Conservation (phyloP, 1,139 yeast species). For the Suhomyces yuchorum region DNA sequence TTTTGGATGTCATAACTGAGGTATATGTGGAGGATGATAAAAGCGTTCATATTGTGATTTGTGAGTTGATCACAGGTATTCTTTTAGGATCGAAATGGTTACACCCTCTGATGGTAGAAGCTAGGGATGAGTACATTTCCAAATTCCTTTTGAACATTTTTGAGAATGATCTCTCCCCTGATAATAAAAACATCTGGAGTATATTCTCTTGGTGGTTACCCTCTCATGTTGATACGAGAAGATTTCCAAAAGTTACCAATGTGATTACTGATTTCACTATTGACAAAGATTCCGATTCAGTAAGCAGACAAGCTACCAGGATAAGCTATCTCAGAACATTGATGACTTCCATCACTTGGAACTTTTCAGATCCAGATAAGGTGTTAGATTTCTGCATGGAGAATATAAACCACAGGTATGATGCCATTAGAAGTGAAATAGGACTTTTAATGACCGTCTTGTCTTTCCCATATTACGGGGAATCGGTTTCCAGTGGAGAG, state of each 20-base stretch:
- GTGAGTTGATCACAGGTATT: constrained; percentile 64
- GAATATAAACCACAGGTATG: constrained; percentile 63
- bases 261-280: constrained; percentile 52
- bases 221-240: constrained; percentile 62
- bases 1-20: constrained; percentile 52
- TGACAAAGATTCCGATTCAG: constrained; percentile 58
- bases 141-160: constrained; percentile 51
- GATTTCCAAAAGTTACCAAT: constrained; percentile 57
- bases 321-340: constrained; percentile 59
- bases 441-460: constrained; percentile 65
- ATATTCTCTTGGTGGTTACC: constrained; percentile 78
- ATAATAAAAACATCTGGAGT: constrained; percentile 75
- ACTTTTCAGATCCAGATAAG: constrained; percentile 52
- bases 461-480: constrained; percentile 54
- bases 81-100: constrained; percentile 50
- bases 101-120: constrained; percentile 23
- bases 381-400: constrained; percentile 53
- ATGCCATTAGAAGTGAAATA: constrained; percentile 70
- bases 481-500: constrained; percentile 46
- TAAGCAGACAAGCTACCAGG: constrained; percentile 68
- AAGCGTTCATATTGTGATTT: constrained; percentile 60
- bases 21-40: constrained; percentile 63
- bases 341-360: constrained; percentile 60
- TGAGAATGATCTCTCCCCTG: constrained; percentile 69
- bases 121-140: constrained; percentile 51